These are phyloP conservation scores for Euphrasia confusa DNA, from an alignment of 257 asterid genomes.

Conservation along the genomic window DNA sequence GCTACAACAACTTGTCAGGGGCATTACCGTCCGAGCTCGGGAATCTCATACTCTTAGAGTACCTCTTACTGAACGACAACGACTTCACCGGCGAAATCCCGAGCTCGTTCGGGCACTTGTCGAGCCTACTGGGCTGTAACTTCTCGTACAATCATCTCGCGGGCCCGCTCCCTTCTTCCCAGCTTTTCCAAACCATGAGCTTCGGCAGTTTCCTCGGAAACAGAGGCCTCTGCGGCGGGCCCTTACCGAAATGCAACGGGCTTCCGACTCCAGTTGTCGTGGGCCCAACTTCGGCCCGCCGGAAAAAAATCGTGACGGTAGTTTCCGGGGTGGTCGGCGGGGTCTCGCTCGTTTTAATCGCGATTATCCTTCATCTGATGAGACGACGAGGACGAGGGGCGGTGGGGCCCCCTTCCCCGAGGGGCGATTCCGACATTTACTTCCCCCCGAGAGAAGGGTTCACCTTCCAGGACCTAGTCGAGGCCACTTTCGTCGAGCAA, in stretches of 20 bases:
- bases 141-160: conserved; percentile 70
- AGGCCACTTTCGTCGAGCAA: conserved; percentile 82
- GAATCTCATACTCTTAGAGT: conserved; percentile 65
- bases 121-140: conserved; percentile 81
- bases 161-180: conserved; percentile 72
- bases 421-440: conserved; percentile 54
- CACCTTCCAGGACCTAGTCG: conserved; percentile 82
- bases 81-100: conserved; percentile 78
- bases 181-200: conserved; percentile 68
- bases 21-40: conserved; percentile 79
- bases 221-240: conserved; percentile 82
- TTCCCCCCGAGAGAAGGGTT: conserved; percentile 92
- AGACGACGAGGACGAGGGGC: conserved; percentile 25
- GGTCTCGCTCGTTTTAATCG: conserved; percentile 70
- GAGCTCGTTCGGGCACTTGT: conserved; percentile 62
- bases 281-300: neutral
- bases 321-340: conserved; percentile 77
- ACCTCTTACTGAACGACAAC: conserved; percentile 63
- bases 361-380: conserved; percentile 58
- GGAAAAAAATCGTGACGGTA: conserved; percentile 56
- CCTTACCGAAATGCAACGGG: conserved; percentile 54
- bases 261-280: neutral
- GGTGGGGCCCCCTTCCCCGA: no score
- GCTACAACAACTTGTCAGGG: conserved; percentile 69
- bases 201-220: conserved; percentile 68